These are phyloP conservation scores for sunflower (Helianthus annuus) DNA, from an alignment of 129 eudicot genomes.

Conservation along the genomic window HanXRQr2.0-SUNRISE NC_035440.2:45157567-45158066, in stretches of 20 bases:
- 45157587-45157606: no score
- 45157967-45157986: background rate
- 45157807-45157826: no score
- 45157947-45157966: background rate
- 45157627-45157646: background rate
- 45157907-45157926: conserved; percentile 45
- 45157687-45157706: conserved; percentile 80
- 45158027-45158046: no score
- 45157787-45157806: background rate
- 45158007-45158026: no score
- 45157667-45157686: conserved; percentile 55
- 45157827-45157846: conserved; percentile 62
- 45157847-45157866: conserved; percentile 82
- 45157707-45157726: conserved; percentile 82
- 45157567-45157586: no score
- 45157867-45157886: conserved; percentile 76
- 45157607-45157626: background rate
- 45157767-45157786: background rate
- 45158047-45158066: no score
- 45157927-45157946: background rate
- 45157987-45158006: no score
- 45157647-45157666: background rate
- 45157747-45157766: conserved; percentile 65
- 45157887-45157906: conserved; percentile 85
- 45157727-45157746: conserved; percentile 71